Evolutionary conservation across 805 yeast species (phyloP), one percentile per base, ranked within the genome.

Genomic region (Vanderwaltozyma yarrowii): DNA sequence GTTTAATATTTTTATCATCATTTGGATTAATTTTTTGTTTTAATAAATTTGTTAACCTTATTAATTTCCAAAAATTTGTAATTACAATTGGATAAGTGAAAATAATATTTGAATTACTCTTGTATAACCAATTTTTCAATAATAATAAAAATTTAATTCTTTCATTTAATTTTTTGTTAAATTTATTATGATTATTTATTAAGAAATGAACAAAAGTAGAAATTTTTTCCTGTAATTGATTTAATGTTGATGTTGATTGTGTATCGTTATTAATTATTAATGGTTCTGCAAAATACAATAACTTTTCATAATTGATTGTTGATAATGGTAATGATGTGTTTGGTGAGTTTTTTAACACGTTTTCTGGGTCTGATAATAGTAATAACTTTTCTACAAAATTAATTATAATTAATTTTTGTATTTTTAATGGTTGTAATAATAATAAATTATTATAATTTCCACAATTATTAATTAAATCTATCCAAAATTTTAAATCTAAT

Each of bases 61-160:
- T 70, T 18, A 82, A 60, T 51, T 69, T 71, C 48, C 86, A 65
- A 16, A 78, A 71, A 36, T 69, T 69, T 37, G 76, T 69, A 20
- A 87, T 73, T 30, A 89, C 61, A 1, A 95, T 73, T 4, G 95
- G 94, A 54, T 78, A 83, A 0, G 92, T 80, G 23, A 20, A 24
- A 27, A 19, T 25, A 31, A 77, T 70, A 45, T 77, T 75, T 25
- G 59, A 64, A 2, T 68, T 53, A n/a, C 80, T 80, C 35, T 49
- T 52, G 19, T 44, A 46, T 17, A 42, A 47, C 48, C 47, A 46
- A 35, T 45, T 52, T 32, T 46, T 54, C 17, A 56, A 35, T 3
- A 45, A 55, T 47, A 45, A 60, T 57, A 21, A 75, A 66, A 50
- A 76, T 72, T 54, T 58, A 10, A 47, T 42, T 40, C 11, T 15